Conservation (phyloP, 169 alveolate genomes). For the Babesia ovis region DNA sequence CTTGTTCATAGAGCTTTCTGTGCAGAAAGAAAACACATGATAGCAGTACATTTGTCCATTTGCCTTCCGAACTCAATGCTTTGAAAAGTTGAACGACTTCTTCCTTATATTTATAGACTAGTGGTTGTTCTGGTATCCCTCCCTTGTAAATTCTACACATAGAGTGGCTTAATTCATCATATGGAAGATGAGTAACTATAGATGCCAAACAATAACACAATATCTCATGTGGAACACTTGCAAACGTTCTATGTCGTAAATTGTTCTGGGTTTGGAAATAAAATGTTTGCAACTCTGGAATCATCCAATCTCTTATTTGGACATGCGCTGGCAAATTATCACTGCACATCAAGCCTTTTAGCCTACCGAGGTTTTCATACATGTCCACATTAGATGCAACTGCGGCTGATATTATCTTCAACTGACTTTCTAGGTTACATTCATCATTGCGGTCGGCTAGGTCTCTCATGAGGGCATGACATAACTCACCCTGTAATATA, state of each 20-base stretch:
- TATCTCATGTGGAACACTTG: background rate
- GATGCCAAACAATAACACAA: slow-evolving; percentile 23
- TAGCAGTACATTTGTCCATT: background rate
- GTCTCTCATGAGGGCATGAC: background rate
- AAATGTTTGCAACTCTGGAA: background rate
- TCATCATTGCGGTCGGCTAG: background rate
- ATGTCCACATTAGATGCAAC: background rate
- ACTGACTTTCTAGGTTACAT: background rate
- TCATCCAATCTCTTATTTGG: background rate
- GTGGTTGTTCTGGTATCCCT: background rate
- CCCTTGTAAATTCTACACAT: background rate
- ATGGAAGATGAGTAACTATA: background rate
- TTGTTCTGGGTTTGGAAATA: background rate
- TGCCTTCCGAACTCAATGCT: background rate
- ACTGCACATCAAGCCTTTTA: background rate
- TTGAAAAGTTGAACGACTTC: background rate
- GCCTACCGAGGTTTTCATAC: background rate
- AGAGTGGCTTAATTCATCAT: background rate
- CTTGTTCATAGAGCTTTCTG: background rate
- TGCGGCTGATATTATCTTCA: slow-evolving; percentile 1
- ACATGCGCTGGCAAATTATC: too few species aligned
- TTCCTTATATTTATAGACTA: background rate
- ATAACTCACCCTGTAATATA: background rate
- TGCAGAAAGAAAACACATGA: background rate
- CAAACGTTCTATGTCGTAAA: background rate